Evolutionary conservation across 768 basidiomycete genomes (phyloP), one percentile per base, ranked within the genome.

Genomic region (Hericium coralloides): DNA sequence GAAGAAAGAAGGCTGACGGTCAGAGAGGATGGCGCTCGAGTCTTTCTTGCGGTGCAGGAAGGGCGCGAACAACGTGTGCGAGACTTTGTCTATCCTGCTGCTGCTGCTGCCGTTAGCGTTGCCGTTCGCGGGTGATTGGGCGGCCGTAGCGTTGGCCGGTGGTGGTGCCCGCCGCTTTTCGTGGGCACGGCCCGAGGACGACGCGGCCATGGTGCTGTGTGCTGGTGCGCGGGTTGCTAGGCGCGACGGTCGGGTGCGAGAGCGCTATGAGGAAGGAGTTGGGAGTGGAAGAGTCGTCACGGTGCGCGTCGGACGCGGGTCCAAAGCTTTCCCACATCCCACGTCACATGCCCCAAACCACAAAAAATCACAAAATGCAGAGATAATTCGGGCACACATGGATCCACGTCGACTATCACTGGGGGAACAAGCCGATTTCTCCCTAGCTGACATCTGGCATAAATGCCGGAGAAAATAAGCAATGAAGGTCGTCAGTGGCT

Each of bases 21-120:
- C 88, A 55, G 88, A 79, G 15, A 92, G 74, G 54, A 92, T 86
- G 65, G 77, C 79, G 14, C 81, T 79, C 2, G 90, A 87, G 61
- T 89, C 84, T 43, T 76, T 74, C 68, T 84, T 88, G 70, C 75
- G 80, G 67, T 64, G 71, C 7, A 64, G 68, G 65, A 91, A 89
- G 3, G 87, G 89, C 3, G 85, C 80, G 65, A 90, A 72, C 61
- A 91, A 73, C 17, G 83, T 80, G 60, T 84, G 86, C 60, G 86
- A 84, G 57, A 90, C 79, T 58, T 81, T 64, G 55, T 84, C 80
- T 31, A 89, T 68, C 69, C 74, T 83, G 63, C 70, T 69, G 14
- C 61, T 49, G 47, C 55, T 56, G 18, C 59, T 55, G 59, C 63
- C 23, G 64, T 53, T 54, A 55, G 10, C 45, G 17, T 12, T 8